Evolutionary conservation across 441 rosid species (phyloP).

Genomic region (Hura crepitans): DNA sequence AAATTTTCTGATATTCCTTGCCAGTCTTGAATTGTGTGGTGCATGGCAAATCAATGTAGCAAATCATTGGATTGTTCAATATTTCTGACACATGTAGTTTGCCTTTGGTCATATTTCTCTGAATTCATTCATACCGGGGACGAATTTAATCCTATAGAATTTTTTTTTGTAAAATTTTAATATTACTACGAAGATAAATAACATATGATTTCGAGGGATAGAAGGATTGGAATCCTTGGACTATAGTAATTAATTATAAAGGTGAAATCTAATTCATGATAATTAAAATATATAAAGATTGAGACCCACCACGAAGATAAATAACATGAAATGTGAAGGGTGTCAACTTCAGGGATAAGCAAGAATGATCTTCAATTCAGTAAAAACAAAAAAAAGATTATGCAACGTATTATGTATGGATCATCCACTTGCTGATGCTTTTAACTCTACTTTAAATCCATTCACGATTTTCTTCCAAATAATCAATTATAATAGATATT

Average conservation of each 20-base stretch:
- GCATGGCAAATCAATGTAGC: background rate
- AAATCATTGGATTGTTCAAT: background rate
- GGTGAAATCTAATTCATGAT: background rate
- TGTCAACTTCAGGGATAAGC: background rate
- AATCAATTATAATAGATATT: background rate
- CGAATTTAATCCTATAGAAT: no score
- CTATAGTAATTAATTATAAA: background rate
- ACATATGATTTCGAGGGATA: no score
- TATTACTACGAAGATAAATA: no score
- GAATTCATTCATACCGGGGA: background rate
- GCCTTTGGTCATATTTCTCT: background rate
- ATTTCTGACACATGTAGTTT: background rate
- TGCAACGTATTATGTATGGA: background rate
- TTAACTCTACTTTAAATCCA: slow-evolving; percentile 3
- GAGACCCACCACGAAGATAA: no score
- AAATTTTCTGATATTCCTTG: background rate
- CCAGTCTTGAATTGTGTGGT: slow-evolving; percentile 1
- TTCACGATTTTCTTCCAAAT: background rate
- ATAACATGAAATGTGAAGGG: background rate
- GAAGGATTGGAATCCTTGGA: no score
- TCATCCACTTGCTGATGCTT: background rate
- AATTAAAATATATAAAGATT: no score
- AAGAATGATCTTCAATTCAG: background rate
- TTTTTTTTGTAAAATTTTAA: no score
- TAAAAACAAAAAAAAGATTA: background rate